Conservation (phyloP, 2,329 filamentous ascomycete genomes). For the Sarocladium oryzae region DNA sequence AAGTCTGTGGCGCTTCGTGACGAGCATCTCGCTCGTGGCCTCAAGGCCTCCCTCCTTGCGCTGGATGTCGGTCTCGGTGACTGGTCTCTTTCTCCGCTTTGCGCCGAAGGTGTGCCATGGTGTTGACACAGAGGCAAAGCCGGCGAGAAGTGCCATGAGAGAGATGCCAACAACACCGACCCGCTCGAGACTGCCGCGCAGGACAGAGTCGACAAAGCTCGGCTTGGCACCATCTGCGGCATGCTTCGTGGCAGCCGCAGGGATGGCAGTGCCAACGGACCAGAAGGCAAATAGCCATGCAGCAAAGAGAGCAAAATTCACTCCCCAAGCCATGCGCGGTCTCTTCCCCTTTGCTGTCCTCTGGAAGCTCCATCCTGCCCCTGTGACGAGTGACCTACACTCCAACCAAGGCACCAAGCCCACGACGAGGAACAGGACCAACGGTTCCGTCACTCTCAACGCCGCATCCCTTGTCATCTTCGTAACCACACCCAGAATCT, state of each 20-base stretch:
- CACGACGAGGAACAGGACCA: conserved; percentile 65
- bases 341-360: conserved; percentile 48
- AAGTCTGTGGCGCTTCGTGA: conserved; percentile 66
- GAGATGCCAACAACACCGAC: conserved; percentile 82
- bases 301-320: conserved; percentile 57
- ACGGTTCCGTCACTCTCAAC: conserved; percentile 62
- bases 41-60: conserved; percentile 74
- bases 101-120: conserved; percentile 79
- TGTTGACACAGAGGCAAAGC: conserved; percentile 81
- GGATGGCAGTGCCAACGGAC: conserved; percentile 62
- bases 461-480: conserved; percentile 60
- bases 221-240: conserved; percentile 15
- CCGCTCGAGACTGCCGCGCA: conserved; percentile 53
- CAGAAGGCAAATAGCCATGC: conserved; percentile 71
- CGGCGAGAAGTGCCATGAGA: conserved; percentile 80
- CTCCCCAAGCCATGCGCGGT: conserved; percentile 55
- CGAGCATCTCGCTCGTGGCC: conserved; percentile 72
- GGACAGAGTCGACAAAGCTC: conserved; percentile 24
- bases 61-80: conserved; percentile 67
- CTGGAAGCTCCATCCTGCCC: conserved; percentile 56
- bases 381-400: conserved; percentile 57
- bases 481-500: conserved; percentile 72
- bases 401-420: conserved; percentile 65
- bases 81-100: conserved; percentile 38
- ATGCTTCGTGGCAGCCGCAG: conserved; percentile 28